Percentiles rank a stretch among this genome's conserved stretches.
phyloP scores from a whole-genome alignment of 495 filamentous ascomycete genomes.

The Lophiostoma macrostomum region DNA sequence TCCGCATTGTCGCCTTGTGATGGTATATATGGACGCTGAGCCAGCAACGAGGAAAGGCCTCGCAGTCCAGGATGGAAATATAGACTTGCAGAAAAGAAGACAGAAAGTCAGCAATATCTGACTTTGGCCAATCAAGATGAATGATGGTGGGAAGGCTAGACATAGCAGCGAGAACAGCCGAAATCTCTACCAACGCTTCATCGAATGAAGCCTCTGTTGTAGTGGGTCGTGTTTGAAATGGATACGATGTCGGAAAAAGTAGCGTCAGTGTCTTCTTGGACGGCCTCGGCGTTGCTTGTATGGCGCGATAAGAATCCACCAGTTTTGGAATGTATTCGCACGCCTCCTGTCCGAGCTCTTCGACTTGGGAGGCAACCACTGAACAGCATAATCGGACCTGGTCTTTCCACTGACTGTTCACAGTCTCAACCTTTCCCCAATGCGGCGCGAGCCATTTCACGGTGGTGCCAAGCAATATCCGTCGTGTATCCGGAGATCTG shows the following conservation, averaged over 20 bases:
- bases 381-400: slow-evolving; percentile 91
- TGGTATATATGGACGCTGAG: slow-evolving; percentile 92
- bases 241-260: slow-evolving; percentile 85
- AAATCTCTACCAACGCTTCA: slow-evolving; percentile 84
- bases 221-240: slow-evolving; percentile 74
- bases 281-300: slow-evolving; percentile 61
- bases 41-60: slow-evolving; percentile 88
- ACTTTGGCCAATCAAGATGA: slow-evolving; percentile 66
- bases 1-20: slow-evolving; percentile 84
- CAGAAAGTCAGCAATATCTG: slow-evolving; percentile 72
- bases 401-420: slow-evolving; percentile 84
- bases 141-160: slow-evolving; percentile 66
- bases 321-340: slow-evolving; percentile 88
- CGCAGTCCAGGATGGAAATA: slow-evolving; percentile 82
- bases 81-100: slow-evolving; percentile 75
- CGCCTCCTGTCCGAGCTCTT: slow-evolving; percentile 72
- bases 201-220: slow-evolving; percentile 66
- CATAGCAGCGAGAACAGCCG: slow-evolving; percentile 78
- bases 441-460: slow-evolving; percentile 89
- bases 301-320: slow-evolving; percentile 78
- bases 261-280: slow-evolving; percentile 72
- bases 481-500: slow-evolving; percentile 67
- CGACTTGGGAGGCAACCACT: slow-evolving; percentile 78
- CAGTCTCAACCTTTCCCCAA: slow-evolving; percentile 73
- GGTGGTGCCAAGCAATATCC: slow-evolving; percentile 73